A percentile compares a stretch with the other conserved stretches of the same genome.
Evolutionary conservation across 176 grass and related monocot genomes (phyloP).

Genomic region (Juncus effusus): DNA sequence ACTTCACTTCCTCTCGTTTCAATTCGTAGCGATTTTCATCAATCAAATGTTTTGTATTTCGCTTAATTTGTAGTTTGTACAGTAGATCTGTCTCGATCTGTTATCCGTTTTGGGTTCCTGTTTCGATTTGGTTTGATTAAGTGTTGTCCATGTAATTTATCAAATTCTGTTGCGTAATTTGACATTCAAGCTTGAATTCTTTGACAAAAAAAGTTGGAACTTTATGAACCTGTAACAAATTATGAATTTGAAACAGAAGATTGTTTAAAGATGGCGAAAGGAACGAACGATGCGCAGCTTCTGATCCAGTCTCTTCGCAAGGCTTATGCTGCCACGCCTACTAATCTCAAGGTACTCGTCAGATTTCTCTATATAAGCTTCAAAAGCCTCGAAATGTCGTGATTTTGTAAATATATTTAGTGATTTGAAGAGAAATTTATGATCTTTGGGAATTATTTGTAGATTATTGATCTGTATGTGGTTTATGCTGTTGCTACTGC

Average conservation of each 20-base stretch:
- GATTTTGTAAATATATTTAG: not conserved
- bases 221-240: not conserved
- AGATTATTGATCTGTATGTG: constrained; percentile 91
- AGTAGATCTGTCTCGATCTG: no score
- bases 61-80: no score
- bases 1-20: no score
- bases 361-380: not conserved
- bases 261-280: constrained; percentile 49
- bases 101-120: no score
- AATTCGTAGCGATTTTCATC: no score
- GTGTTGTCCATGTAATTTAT: no score
- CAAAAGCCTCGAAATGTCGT: not conserved
- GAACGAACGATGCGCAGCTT: constrained; percentile 49
- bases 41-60: no score
- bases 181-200: no score
- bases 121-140: no score
- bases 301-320: constrained; percentile 72
- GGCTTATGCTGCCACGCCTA: constrained; percentile 74
- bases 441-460: constrained; percentile 20
- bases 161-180: no score
- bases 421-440: not conserved
- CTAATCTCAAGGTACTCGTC: constrained; percentile 52
- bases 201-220: no score
- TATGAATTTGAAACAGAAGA: not conserved
- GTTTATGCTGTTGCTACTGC: constrained; percentile 50